phyloP scores from a whole-genome alignment of 2,329 filamentous ascomycete species.

The Alternaria sp. region DNA sequence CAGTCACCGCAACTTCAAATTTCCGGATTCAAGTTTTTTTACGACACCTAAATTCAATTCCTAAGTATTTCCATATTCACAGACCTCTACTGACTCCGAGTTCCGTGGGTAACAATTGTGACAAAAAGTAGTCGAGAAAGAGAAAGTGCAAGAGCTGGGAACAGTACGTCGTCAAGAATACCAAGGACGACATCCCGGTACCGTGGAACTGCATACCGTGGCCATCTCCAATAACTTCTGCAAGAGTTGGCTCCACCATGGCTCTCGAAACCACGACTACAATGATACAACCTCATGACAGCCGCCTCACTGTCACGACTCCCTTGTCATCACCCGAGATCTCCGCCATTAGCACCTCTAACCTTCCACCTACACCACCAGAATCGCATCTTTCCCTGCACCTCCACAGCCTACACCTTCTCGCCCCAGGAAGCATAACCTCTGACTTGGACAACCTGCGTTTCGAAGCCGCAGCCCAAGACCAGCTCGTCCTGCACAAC shows the following conservation, averaged over 20 bases:
- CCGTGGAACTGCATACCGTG: not conserved
- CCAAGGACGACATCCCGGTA: conserved; percentile 1
- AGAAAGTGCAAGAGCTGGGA: not conserved
- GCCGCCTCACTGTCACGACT: not conserved
- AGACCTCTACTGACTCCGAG: not conserved
- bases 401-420: conserved; percentile 20
- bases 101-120: not conserved
- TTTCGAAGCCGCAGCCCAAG: conserved; percentile 46
- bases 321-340: not conserved
- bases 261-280: not conserved
- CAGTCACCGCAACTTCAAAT: conserved; percentile 16
- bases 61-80: not conserved
- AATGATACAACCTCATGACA: not conserved
- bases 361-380: not conserved
- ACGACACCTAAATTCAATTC: not conserved
- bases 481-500: conserved; percentile 31
- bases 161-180: not conserved
- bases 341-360: not conserved
- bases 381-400: not conserved
- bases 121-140: not conserved
- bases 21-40: not conserved
- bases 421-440: conserved; percentile 38
- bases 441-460: conserved; percentile 45
- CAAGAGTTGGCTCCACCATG: not conserved
- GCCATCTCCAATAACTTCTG: not conserved